Conservation (phyloP, 371 early-diverging fungal genomes). For the Syncephalastrum sp. region DNA sequence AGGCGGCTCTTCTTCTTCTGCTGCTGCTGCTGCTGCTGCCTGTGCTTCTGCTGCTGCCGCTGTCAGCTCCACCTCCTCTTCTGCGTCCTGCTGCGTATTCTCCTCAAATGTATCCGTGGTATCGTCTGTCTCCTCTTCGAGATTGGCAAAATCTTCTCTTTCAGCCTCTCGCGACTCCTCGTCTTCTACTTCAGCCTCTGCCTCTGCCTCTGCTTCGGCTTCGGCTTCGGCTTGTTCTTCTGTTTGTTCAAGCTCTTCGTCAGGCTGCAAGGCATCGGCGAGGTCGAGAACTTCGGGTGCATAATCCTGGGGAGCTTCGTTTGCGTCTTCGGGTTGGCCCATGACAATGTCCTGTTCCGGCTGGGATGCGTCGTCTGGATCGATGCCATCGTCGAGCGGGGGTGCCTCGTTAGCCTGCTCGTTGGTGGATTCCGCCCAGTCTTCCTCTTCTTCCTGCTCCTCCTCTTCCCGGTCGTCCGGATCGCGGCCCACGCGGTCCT, state of each 20-base stretch:
- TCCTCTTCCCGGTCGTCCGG: not conserved
- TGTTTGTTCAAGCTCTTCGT: constrained; percentile 4
- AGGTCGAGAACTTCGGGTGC: constrained; percentile 8
- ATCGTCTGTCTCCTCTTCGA: not conserved
- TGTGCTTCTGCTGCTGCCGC: not conserved
- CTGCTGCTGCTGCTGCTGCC: not conserved
- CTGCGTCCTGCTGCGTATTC: constrained; percentile 4
- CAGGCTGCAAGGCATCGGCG: constrained; percentile 1
- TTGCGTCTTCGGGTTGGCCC: not conserved
- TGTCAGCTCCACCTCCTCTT: not conserved
- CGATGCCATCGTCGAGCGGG: not conserved
- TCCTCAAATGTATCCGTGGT: not conserved
- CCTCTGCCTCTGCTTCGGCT: too few species aligned
- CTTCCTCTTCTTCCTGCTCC: constrained; percentile 7
- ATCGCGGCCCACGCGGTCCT: not conserved
- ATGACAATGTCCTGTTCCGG: constrained; percentile 7
- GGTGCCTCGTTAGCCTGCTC: not conserved
- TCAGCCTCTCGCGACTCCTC: not conserved
- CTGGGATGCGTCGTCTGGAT: not conserved
- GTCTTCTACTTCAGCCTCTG: not conserved
- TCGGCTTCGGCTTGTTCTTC: not conserved
- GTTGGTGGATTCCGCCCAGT: constrained; percentile 1
- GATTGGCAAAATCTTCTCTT: not conserved
- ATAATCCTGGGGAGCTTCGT: constrained; percentile 7
- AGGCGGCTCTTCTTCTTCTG: not conserved